Conservation (phyloP, 2,329 filamentous ascomycete species). For the Apiospora phragmitis region DNA sequence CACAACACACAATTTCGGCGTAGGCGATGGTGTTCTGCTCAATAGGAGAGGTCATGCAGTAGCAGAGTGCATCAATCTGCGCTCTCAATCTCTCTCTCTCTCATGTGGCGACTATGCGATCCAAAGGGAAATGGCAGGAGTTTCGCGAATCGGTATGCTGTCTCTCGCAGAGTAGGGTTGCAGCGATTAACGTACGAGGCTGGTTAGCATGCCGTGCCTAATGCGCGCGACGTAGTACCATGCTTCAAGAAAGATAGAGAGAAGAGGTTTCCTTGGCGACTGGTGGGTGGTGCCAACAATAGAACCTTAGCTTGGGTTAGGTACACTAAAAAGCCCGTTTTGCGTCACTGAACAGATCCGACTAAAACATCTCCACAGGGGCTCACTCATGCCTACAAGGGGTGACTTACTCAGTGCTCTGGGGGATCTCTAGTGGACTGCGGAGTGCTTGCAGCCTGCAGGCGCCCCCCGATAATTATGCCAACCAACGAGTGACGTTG, state of each 20-base stretch:
- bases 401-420: neutral
- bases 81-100: neutral
- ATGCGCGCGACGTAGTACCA: neutral
- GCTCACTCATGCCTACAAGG: neutral
- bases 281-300: constrained; percentile 5
- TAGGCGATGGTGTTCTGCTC: neutral
- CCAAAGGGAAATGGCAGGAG: neutral
- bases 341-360: neutral
- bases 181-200: neutral
- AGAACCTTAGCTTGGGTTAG: neutral
- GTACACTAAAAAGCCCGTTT: neutral
- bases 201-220: constrained; percentile 5
- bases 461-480: neutral
- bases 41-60: neutral
- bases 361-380: neutral
- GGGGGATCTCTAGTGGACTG: neutral
- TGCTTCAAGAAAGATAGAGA: neutral
- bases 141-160: neutral
- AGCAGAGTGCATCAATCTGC: neutral
- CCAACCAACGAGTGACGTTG: neutral
- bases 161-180: neutral
- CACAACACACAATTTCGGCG: neutral
- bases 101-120: neutral
- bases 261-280: neutral
- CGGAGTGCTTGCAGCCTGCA: neutral